Evolutionary conservation across 2,329 filamentous ascomycete genomes (phyloP).

Genomic region (Myriangium duriaei): DNA sequence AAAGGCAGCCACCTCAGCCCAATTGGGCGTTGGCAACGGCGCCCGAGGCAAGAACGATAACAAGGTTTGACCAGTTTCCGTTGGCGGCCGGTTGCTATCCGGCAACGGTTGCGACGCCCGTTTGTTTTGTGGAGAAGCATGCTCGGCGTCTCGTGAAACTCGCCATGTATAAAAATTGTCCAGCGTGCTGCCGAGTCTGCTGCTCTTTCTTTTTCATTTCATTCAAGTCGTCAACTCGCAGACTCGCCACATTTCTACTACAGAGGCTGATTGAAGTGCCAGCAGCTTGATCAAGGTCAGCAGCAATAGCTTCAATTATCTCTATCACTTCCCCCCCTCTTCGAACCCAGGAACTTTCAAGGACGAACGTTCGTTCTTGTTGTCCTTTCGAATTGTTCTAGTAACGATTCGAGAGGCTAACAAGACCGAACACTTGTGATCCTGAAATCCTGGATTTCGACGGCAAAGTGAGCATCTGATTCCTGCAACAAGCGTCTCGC

Average conservation of each 20-base stretch:
- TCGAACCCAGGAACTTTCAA: constrained; percentile 5
- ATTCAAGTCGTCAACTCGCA: background rate
- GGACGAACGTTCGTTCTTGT: constrained; percentile 14
- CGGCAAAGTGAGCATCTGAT: constrained; percentile 12
- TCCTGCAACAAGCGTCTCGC: too few relatives aligned
- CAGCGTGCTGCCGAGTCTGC: background rate
- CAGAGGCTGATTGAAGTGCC: constrained; percentile 6
- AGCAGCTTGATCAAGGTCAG: constrained; percentile 8
- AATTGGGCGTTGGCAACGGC: too few relatives aligned
- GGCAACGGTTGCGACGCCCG: background rate
- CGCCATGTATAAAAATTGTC: background rate
- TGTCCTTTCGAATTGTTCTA: constrained; percentile 15
- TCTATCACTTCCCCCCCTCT: constrained; percentile 2
- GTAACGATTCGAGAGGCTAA: constrained; percentile 14
- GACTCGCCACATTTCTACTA: background rate
- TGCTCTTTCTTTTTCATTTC: background rate
- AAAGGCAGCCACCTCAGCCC: too few relatives aligned
- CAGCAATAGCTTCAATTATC: constrained; percentile 7
- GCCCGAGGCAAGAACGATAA: background rate
- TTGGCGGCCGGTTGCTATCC: background rate
- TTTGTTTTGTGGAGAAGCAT: background rate
- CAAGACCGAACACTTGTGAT: constrained; percentile 13
- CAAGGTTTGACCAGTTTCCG: background rate
- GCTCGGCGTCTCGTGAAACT: background rate
- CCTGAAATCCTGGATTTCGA: constrained; percentile 15